phyloP scores from a whole-genome alignment of 345 rosid species.

The Rubroshorea leprosula region DNA sequence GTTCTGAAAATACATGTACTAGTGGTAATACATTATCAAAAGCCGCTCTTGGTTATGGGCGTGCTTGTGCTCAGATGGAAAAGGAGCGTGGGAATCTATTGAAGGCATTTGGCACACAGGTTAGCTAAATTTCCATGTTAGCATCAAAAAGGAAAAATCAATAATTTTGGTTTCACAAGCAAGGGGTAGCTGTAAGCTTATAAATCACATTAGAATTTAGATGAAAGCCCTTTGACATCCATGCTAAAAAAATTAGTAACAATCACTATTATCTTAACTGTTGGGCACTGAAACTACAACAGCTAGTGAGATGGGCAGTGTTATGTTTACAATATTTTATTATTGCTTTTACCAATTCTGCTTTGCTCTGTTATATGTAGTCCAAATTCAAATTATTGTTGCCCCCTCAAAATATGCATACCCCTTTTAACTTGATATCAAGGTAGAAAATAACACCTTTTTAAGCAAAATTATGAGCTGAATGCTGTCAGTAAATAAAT shows the following conservation, averaged over 20 bases:
- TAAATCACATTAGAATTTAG: neutral
- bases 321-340: neutral
- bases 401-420: neutral
- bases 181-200: neutral
- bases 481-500: neutral
- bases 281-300: too few relatives aligned
- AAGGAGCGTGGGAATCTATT: slow-evolving; percentile 73
- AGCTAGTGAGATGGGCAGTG: neutral
- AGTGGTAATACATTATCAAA: slow-evolving; percentile 70
- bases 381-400: neutral
- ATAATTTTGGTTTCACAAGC: neutral
- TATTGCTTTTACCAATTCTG: neutral
- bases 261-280: neutral
- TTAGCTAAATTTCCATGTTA: slow-evolving; percentile 10
- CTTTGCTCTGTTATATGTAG: neutral
- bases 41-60: slow-evolving; percentile 61
- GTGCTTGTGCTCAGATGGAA: slow-evolving; percentile 80
- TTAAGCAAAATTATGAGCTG: neutral
- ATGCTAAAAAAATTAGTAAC: neutral
- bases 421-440: neutral
- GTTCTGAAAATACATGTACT: slow-evolving; percentile 81
- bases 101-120: slow-evolving; percentile 95
- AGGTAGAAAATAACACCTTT: neutral
- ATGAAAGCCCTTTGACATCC: neutral
- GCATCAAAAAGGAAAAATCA: neutral